Evolutionary conservation across 345 rosid species (phyloP), one percentile per base, ranked within the genome.

Genomic region (Rhizophora apiculata): DNA sequence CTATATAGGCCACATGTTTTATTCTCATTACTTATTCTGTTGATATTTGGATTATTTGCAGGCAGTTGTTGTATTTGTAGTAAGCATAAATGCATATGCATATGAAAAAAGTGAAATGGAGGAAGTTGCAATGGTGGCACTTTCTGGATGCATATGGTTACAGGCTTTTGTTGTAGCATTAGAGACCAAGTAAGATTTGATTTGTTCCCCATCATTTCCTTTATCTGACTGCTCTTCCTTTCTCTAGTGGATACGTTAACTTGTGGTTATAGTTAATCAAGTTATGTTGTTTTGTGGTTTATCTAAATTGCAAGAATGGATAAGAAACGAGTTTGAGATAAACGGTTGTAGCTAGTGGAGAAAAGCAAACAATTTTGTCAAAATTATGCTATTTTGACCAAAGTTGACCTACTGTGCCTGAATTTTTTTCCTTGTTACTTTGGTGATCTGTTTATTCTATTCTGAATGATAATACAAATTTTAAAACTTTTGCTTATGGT

Each of bases 101-200:
- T 83, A 82, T 57, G 98, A 95, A 78, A 95, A 88, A 83, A 88
- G 99, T 61, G 96, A 92, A 84, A 88, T 89, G 96, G 97, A 90
- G 80, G 96, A 95, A 84, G 85, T 95, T 49, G 89, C 92, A 46
- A 85, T 95, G 96, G 97, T 92, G 68, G 99, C 93, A 52, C 96
- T 95, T 68, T 92, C 99, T 16, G 98, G 99, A 73, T 90, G 92
- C 78, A 90, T 95, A 78, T 95, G 99, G 98, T 82, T 95, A 82
- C 99, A 95, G 82, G 99, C 98, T 51, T 92, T 92, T 68, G 98
- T 95, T 69, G 92, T 95, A 71, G 79, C 92, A 64, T 68, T 90
- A 56, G 99, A 95, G 85, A 95, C 99, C 78, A 95, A 88, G 98
- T 90, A 89, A 72, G 90, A 80, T 43, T 72, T 62, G 32, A 2